A percentile compares a stretch with the other conserved stretches of the same genome.
These are phyloP conservation scores for Mycena galericulata DNA, from an alignment of 768 basidiomycete species.

Conservation along the genomic window DNA sequence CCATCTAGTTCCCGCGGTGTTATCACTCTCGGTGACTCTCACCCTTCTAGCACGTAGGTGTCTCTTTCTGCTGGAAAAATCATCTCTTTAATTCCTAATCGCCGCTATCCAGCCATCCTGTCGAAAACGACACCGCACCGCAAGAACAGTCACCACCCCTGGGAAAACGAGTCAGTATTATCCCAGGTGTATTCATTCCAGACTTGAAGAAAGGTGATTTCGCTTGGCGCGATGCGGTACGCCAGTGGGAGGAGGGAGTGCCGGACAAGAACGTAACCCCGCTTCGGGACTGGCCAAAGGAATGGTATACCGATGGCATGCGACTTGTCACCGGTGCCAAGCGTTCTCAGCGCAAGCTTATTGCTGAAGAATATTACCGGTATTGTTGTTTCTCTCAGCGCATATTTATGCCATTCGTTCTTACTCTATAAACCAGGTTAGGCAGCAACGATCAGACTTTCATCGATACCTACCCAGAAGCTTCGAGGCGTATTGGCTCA, in stretches of 20 bases:
- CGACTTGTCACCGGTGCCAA: conserved; percentile 4
- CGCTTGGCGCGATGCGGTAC: conserved; percentile 9
- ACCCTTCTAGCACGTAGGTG: too few relatives aligned
- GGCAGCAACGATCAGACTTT: not conserved
- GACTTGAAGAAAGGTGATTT: conserved; percentile 9
- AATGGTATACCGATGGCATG: conserved; percentile 14
- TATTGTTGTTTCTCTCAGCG: not conserved
- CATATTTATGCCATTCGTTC: not conserved
- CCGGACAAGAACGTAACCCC: not conserved
- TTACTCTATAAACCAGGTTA: not conserved
- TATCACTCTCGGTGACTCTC: too few relatives aligned
- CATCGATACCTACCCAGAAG: not conserved
- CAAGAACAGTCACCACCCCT: not conserved
- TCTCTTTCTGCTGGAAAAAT: too few relatives aligned
- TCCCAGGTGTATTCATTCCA: conserved; percentile 13
- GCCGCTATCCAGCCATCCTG: too few relatives aligned
- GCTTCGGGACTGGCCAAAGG: not conserved
- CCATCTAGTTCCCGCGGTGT: too few relatives aligned
- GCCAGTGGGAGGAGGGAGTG: not conserved
- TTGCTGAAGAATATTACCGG: conserved; percentile 6
- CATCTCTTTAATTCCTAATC: too few relatives aligned
- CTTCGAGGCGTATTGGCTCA: not conserved
- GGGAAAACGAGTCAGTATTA: not conserved
- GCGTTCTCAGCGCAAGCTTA: conserved; percentile 8
- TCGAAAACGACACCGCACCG: not conserved